Evolutionary conservation across 2,329 filamentous ascomycete species (phyloP).

Genomic region (Alternaria rosae): DNA sequence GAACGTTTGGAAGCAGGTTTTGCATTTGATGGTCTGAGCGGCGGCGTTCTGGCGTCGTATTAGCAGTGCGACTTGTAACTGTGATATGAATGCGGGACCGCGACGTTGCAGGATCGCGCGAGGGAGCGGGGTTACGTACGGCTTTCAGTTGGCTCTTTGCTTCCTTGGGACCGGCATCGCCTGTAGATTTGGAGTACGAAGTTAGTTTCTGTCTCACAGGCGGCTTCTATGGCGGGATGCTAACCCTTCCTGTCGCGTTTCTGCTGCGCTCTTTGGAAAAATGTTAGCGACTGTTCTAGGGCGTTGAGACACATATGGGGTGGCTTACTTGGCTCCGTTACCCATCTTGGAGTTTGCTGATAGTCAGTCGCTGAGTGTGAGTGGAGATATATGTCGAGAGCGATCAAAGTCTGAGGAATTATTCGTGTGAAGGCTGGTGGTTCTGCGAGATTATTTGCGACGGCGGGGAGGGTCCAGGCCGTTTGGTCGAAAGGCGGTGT

Average conservation of each 20-base stretch:
- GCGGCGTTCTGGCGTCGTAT: slow-evolving; percentile 66
- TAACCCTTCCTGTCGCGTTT: slow-evolving; percentile 47
- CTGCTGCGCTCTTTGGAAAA: slow-evolving; percentile 43
- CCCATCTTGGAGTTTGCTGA: slow-evolving; percentile 39
- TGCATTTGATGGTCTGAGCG: slow-evolving; percentile 79
- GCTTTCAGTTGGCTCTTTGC: slow-evolving; percentile 27
- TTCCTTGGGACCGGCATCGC: slow-evolving; percentile 1
- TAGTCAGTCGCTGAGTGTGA: slow-evolving; percentile 25
- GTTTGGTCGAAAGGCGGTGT: slow-evolving; percentile 16
- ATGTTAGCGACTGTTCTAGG: slow-evolving; percentile 25
- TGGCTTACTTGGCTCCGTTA: slow-evolving; percentile 49
- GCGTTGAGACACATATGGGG: neutral
- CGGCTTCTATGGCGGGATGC: slow-evolving; percentile 35
- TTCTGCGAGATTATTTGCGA: slow-evolving; percentile 37
- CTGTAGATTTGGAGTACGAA: neutral
- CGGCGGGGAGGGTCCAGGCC: slow-evolving; percentile 31
- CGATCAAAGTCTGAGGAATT: slow-evolving; percentile 14
- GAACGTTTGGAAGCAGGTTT: slow-evolving; percentile 79
- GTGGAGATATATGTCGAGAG: slow-evolving; percentile 14
- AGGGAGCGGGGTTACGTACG: slow-evolving; percentile 25
- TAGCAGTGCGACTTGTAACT: neutral
- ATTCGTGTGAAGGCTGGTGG: slow-evolving; percentile 14
- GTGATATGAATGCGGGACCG: neutral
- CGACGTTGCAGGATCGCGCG: neutral
- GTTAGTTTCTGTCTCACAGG: slow-evolving; percentile 15